A percentile compares a stretch with the other conserved stretches of the same genome.
These are phyloP conservation scores for Cladosporium sp. DNA, from an alignment of 2,329 filamentous ascomycete species.

Conservation along the genomic window DNA sequence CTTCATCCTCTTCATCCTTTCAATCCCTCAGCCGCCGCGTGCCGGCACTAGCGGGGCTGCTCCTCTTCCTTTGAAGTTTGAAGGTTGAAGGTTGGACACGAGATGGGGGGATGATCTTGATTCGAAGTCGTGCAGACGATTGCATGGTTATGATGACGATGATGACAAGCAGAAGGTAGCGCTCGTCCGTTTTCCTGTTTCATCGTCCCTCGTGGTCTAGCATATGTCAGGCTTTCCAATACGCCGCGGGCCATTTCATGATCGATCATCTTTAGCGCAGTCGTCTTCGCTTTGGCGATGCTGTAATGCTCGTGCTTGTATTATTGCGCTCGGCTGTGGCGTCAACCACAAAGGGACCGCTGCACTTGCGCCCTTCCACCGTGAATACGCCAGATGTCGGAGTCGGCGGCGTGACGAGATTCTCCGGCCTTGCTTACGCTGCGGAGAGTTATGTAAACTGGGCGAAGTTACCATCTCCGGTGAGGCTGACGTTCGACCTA, in stretches of 20 bases:
- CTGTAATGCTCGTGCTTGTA: neutral
- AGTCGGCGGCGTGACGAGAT: neutral
- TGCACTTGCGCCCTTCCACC: constrained; percentile 2
- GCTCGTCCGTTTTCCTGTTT: neutral
- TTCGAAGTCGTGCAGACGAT: no score
- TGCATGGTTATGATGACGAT: neutral
- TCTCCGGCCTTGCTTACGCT: no score
- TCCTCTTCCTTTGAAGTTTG: neutral
- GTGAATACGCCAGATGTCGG: constrained; percentile 6
- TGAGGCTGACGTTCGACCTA: no score
- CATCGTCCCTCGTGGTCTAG: no score
- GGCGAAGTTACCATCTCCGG: no score
- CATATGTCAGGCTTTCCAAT: no score
- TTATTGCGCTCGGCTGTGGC: constrained; percentile 7
- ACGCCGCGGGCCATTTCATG: constrained; percentile 1
- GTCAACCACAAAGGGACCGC: constrained; percentile 1
- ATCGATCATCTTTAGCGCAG: constrained; percentile 5
- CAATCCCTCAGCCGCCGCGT: constrained; percentile 10
- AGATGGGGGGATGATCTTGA: no score
- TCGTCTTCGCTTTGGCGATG: neutral
- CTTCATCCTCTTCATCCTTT: constrained; percentile 9
- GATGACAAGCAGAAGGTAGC: neutral
- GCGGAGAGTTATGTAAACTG: no score
- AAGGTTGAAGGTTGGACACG: no score
- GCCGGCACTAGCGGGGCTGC: constrained; percentile 3